Conservation (phyloP, 257 asterid genomes). For the Solanum acaule region DNA sequence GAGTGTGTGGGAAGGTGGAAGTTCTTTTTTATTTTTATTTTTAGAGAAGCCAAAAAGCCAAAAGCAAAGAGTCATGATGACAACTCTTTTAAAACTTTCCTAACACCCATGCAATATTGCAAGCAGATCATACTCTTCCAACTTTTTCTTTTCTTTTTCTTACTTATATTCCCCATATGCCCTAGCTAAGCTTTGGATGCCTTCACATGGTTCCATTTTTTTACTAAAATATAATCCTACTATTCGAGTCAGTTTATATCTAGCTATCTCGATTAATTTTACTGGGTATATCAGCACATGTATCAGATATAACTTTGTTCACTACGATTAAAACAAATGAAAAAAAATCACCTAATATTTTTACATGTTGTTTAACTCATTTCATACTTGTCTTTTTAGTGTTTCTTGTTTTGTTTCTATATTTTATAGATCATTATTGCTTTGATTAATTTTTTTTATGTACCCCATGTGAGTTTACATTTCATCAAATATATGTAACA, state of each 20-base stretch:
- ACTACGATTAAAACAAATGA: rapidly evolving
- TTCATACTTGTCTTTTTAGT: background rate
- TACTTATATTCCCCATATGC: constrained; percentile 22
- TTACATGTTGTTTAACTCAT: background rate
- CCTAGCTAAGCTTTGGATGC: constrained; percentile 41
- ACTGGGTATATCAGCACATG: rapidly evolving
- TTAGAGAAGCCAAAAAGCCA: constrained; percentile 8
- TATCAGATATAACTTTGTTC: background rate
- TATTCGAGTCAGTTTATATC: background rate
- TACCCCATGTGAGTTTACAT: background rate
- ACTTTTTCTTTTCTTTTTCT: constrained; percentile 11
- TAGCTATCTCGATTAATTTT: background rate
- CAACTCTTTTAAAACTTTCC: constrained; percentile 21
- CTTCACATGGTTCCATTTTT: background rate
- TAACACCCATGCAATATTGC: constrained; percentile 27
- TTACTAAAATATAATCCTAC: background rate
- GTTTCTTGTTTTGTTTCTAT: background rate
- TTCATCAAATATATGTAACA: background rate
- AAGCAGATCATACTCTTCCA: background rate
- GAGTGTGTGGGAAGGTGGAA: constrained; percentile 2
- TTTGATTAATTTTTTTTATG: background rate
- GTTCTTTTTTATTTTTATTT: background rate
- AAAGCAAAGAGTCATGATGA: constrained; percentile 23
- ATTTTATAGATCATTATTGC: background rate
- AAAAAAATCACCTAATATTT: background rate